phyloP scores from a whole-genome alignment of 192 early-diverging fungal genomes.

The Backusella australiensis region DNA sequence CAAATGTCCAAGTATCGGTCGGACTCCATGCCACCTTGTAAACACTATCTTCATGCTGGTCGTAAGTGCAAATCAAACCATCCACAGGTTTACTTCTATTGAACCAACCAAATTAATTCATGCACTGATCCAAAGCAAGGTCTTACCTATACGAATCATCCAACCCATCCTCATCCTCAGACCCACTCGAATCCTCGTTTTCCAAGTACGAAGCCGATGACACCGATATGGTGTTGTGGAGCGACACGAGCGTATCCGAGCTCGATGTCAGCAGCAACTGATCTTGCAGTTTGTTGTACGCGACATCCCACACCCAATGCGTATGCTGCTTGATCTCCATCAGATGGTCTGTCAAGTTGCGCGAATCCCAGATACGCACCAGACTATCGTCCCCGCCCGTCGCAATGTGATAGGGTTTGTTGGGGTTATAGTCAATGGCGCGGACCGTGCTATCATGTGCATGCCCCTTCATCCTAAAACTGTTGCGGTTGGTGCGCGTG shows the following conservation, averaged over 20 bases:
- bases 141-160: constrained; percentile 7
- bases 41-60: constrained; percentile 95
- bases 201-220: constrained; percentile 67
- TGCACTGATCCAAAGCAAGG: not conserved
- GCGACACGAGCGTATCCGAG: constrained; percentile 84
- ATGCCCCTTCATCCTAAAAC: constrained; percentile 42
- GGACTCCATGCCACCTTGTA: constrained; percentile 89
- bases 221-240: constrained; percentile 82
- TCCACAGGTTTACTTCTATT: constrained; percentile 55
- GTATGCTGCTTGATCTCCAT: constrained; percentile 67
- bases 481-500: constrained; percentile 40
- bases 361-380: constrained; percentile 87
- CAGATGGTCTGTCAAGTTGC: constrained; percentile 53
- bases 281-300: constrained; percentile 89
- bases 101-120: constrained; percentile 9
- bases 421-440: constrained; percentile 83
- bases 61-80: constrained; percentile 82
- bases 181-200: constrained; percentile 31
- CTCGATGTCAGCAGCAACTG: constrained; percentile 85
- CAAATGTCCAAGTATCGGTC: constrained; percentile 93
- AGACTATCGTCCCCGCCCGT: constrained; percentile 86
- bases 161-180: constrained; percentile 30
- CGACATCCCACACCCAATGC: constrained; percentile 86
- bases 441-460: constrained; percentile 79
- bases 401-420: constrained; percentile 79